Evolutionary conservation across 345 rosid species (phyloP).

Genomic region (Lenwebbia sp.): DNA sequence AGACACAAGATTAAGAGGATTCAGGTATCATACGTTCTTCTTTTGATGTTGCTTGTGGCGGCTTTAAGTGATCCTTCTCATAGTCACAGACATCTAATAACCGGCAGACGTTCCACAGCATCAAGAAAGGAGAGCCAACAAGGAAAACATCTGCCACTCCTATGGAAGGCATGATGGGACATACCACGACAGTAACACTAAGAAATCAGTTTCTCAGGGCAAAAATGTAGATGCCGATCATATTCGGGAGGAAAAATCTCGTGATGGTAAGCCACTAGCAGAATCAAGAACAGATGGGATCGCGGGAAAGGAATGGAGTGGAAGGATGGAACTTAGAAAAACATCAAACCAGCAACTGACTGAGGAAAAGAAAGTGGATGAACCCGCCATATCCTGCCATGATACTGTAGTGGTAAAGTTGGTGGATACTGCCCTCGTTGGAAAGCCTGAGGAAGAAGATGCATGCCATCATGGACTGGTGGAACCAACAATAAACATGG

Average conservation of each 20-base stretch:
- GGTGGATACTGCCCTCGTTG: constrained; percentile 62
- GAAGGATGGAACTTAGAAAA: background rate
- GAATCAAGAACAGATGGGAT: background rate
- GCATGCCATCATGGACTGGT: constrained; percentile 83
- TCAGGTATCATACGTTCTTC: constrained; percentile 27
- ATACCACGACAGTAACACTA: background rate
- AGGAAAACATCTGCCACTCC: constrained; percentile 7
- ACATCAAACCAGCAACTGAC: background rate
- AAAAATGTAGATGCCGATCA: background rate
- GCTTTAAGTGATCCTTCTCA: background rate
- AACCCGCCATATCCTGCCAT: constrained; percentile 7
- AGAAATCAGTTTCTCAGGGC: background rate
- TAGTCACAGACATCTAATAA: constrained; percentile 3
- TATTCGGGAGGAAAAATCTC: constrained; percentile 3
- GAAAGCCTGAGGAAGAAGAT: constrained; percentile 66
- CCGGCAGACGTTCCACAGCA: constrained; percentile 14
- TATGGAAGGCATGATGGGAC: background rate
- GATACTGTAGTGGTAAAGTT: constrained; percentile 47
- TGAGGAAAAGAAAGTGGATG: background rate
- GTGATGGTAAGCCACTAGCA: constrained; percentile 1
- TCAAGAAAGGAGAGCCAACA: constrained; percentile 23
- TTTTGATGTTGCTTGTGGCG: background rate
- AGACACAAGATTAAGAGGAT: constrained; percentile 54
- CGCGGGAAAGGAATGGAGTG: background rate
- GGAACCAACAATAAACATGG: constrained; percentile 79